Percentiles rank a stretch among this genome's conserved stretches.
Evolutionary conservation across 345 rosid species (phyloP).

Genomic region (Gossypium longicalyx): DNA sequence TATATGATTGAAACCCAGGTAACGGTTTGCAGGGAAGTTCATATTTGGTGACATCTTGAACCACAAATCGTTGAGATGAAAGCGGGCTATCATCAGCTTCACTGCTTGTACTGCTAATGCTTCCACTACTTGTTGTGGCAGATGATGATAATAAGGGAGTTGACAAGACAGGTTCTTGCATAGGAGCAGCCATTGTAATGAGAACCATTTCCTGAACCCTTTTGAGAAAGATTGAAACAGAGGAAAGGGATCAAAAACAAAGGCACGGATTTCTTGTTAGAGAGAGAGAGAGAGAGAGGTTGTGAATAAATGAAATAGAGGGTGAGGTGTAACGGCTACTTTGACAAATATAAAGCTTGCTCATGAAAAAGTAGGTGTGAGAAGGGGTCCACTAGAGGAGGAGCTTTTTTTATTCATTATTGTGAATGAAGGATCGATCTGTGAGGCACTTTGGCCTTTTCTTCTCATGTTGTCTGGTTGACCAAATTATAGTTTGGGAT

Average conservation of each 20-base stretch:
- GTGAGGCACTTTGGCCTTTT: not conserved
- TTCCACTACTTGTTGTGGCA: conserved; percentile 20
- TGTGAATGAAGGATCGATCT: not conserved
- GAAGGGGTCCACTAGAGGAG: not conserved
- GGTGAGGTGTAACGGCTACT: conserved; percentile 73
- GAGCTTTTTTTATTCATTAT: not conserved
- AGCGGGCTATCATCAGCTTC: conserved; percentile 52
- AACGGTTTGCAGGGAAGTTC: conserved; percentile 26
- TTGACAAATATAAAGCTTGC: conserved; percentile 30
- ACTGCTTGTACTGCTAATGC: conserved; percentile 34
- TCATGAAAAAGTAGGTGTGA: conserved; percentile 5
- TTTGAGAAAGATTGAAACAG: conserved; percentile 9
- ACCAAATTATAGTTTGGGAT: not conserved
- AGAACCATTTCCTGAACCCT: conserved; percentile 2
- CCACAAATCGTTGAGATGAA: conserved; percentile 37
- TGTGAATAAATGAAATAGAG: conserved; percentile 18
- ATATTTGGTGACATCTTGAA: conserved; percentile 18
- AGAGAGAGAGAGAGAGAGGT: conserved; percentile 9
- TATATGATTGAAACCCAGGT: conserved; percentile 35
- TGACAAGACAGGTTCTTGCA: conserved; percentile 32
- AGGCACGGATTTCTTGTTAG: conserved; percentile 35
- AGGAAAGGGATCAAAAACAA: conserved; percentile 17
- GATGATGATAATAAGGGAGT: conserved; percentile 56
- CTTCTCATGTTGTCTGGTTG: not conserved
- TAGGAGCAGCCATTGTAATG: conserved; percentile 10